These are phyloP conservation scores for Phytophthora sp. DNA, from an alignment of 352 stramenopile species.

Conservation along the genomic window DNA sequence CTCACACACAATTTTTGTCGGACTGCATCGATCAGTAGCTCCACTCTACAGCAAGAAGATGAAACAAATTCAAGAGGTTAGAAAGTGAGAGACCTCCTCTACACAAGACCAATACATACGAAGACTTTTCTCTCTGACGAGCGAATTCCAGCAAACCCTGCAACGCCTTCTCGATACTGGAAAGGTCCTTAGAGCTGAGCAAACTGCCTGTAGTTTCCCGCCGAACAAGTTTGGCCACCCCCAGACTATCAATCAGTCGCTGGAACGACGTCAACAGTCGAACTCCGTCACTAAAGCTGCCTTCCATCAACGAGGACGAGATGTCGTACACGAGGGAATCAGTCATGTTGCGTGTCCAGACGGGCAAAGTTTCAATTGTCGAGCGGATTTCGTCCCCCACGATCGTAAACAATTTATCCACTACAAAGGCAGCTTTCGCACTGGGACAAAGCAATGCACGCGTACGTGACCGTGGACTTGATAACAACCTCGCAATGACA, in stretches of 20 bases:
- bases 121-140: slow-evolving; percentile 64
- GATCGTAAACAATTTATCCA: slow-evolving; percentile 62
- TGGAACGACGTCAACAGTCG: slow-evolving; percentile 66
- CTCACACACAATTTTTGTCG: slow-evolving; percentile 74
- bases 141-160: slow-evolving; percentile 66
- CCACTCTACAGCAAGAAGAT: slow-evolving; percentile 34
- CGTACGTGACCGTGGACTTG: too few relatives aligned
- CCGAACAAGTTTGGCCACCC: slow-evolving; percentile 57
- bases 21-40: slow-evolving; percentile 73
- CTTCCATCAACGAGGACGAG: slow-evolving; percentile 53
- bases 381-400: slow-evolving; percentile 50
- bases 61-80: neutral
- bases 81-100: neutral
- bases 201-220: slow-evolving; percentile 59
- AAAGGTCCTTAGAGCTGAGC: slow-evolving; percentile 64
- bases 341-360: slow-evolving; percentile 62
- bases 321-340: slow-evolving; percentile 66
- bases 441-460: too few relatives aligned
- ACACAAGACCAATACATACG: slow-evolving; percentile 33
- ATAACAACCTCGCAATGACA: slow-evolving; percentile 48
- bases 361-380: slow-evolving; percentile 46
- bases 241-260: slow-evolving; percentile 56
- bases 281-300: slow-evolving; percentile 53
- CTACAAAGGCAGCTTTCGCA: slow-evolving; percentile 54
- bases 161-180: slow-evolving; percentile 71